Percentiles rank a stretch among this genome's conserved stretches.
Conservation (phyloP, 306 rosid species). For the Gillenia trifoliata region DNA sequence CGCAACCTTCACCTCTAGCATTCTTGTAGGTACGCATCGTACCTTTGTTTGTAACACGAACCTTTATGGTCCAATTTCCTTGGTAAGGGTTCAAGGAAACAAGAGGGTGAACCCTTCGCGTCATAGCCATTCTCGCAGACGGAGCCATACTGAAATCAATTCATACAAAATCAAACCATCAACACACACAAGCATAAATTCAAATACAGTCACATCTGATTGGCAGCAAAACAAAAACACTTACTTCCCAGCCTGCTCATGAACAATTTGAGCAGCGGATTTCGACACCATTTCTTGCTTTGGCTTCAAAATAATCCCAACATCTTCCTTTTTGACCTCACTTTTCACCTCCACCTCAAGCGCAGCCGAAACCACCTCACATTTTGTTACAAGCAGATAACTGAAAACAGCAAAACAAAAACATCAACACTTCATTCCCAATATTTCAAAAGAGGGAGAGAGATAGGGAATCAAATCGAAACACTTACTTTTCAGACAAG, state of each 20-base stretch:
- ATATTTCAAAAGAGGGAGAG: not conserved
- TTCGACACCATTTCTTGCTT: constrained; percentile 66
- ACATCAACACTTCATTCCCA: not conserved
- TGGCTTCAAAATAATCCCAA: constrained; percentile 55
- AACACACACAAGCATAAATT: not conserved
- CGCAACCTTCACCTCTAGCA: constrained; percentile 91
- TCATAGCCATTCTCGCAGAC: constrained; percentile 79
- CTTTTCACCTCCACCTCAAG: constrained; percentile 50
- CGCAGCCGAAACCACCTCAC: constrained; percentile 71
- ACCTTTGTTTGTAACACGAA: constrained; percentile 88
- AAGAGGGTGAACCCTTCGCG: constrained; percentile 84
- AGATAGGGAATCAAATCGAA: not conserved
- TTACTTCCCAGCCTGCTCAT: constrained; percentile 73
- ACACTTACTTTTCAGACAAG: constrained; percentile 68
- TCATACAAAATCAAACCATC: not conserved
- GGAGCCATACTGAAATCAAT: constrained; percentile 57
- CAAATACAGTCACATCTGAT: not conserved
- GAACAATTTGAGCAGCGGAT: constrained; percentile 86
- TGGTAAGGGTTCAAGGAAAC: constrained; percentile 88
- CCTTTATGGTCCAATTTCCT: constrained; percentile 89
- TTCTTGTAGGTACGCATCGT: constrained; percentile 74
- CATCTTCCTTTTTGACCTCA: constrained; percentile 25
- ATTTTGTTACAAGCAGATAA: constrained; percentile 61
- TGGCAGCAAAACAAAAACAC: constrained; percentile 2
- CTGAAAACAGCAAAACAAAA: constrained; percentile 29